Base-by-base conservation (phyloP, 192 early-diverging fungal genomes). In the Chytriomyces hyalinus region DNA sequence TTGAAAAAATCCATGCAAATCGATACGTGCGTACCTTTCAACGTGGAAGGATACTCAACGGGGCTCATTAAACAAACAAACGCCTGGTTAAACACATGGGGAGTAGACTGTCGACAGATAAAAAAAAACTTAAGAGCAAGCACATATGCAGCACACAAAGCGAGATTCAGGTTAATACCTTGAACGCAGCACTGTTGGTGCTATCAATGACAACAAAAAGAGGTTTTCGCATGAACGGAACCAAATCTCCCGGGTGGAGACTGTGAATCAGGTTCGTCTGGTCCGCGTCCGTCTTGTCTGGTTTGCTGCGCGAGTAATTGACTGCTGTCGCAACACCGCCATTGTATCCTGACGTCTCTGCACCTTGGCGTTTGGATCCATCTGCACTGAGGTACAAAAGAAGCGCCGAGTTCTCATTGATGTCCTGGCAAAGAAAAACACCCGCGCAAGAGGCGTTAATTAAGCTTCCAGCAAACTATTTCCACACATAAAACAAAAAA, bases 181-280 rank as follows among this genome's bases (percentile, higher is more conserved):
- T 90, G 84, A 98, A 99, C 6, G 92, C 94, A 4, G 76, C 78
- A 22, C 93, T 94, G 80, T 96, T 94, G 71, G 88, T 91, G 84
- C 96, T 97, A 77, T 99, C 97, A 17, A 99, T 88, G 66, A 99
- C 89, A 22, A 98, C 79, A 74, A 98, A 98, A 75, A 99, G 84
- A 6, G 97, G 94, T 69, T 98, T 97, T 64, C 97, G 87, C 51
- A 96, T 96, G 70, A 96, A 98, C 0, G 97, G 97, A 9, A 97
- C 78, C 44, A 99, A 85, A 74, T 99, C 97, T 3, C 87, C 87
- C 5, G 97, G 96, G 73, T 96, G 94, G 20, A 98, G 83, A 24
- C 93, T 92, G 80, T 96, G 92, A 75, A 88, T 83, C 28, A 94
- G 79, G 53, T 86, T 83, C 78, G 78, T 57, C 80, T 83, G 51